Evolutionary conservation across 768 basidiomycete genomes (phyloP), one percentile per base, ranked within the genome.

Genomic region (Leccinum boreale): DNA sequence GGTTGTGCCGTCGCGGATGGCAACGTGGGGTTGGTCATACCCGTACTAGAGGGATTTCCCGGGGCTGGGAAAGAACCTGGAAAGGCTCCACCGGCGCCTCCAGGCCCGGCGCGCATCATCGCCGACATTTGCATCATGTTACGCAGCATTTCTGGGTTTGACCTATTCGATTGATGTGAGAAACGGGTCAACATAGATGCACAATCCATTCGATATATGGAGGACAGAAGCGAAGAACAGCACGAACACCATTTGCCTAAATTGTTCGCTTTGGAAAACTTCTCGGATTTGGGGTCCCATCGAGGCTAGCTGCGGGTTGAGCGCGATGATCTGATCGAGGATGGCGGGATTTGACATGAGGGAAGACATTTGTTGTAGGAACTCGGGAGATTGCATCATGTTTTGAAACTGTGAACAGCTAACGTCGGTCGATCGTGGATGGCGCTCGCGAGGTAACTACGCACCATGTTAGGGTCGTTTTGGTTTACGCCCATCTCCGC

Each of bases 391-490:
- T 66, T 89, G 85, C 80, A 97, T 82, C 89, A 98, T 87, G 28
- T 78, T 78, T 69, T 93, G 87, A 73, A 95, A 77, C 90, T 93
- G 65, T 6, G 11, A 23, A 5, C 14, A 19, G 19, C 9, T 7
- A 17, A 33, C 14, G 33, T 65, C 11, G 52, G 53, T 36, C 23
- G 21, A 49, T 49, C 23, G 9, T 42, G n/a, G 24, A 28, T 23
- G 17, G 10, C 4, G 14, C 14, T n/a, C 10, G 29, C 28, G 24
- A 11, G 10, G 36, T 47, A 75, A 33, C 19, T 15, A 59, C 83
- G 62, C 58, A 92, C 93, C 85, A 96, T 91, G 70, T 98, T 97
- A 0, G 95, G 95, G 70, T 98, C 96, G 64, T 91, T 92, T 4
- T 83, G 79, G 68, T 99, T 99, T 46, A 96, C 51, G 1, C 95